Percentiles rank a stretch among this genome's conserved stretches.
phyloP scores from a whole-genome alignment of 202 grass and related monocot species.

The Saccharum hybrid region DNA sequence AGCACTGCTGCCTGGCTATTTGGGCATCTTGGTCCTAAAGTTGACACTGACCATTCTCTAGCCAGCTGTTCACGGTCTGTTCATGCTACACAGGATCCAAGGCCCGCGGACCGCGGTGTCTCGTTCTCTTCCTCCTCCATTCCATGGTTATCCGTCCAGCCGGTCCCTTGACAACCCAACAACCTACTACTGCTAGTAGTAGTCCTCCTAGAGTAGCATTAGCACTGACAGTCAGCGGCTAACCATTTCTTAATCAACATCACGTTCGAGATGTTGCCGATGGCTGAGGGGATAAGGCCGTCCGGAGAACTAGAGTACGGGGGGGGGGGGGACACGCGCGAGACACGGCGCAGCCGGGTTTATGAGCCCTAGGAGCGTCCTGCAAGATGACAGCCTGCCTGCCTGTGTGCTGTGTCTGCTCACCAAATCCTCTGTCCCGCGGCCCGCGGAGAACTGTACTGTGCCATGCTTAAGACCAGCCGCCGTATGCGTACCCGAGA shows the following conservation, averaged over 20 bases:
- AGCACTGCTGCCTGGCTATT: background rate
- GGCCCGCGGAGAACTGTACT: background rate
- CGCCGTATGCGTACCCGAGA: conserved; percentile 13
- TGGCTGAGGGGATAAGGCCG: conserved; percentile 11
- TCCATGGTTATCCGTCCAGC: conserved; percentile 26
- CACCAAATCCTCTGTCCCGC: background rate
- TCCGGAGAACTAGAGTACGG: background rate
- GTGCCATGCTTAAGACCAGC: background rate
- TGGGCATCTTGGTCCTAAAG: background rate
- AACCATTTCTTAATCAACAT: conserved; percentile 1
- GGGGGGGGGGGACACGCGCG: conserved; percentile 40
- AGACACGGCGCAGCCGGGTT: conserved; percentile 56
- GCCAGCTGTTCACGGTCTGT: background rate
- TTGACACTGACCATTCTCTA: background rate
- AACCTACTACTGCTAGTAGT: background rate
- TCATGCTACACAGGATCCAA: conserved; percentile 20
- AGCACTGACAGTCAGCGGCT: conserved; percentile 7
- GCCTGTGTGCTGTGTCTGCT: background rate
- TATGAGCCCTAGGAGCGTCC: conserved; percentile 40
- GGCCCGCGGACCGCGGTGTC: conserved; percentile 24
- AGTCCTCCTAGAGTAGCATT: background rate
- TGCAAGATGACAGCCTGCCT: conserved; percentile 30
- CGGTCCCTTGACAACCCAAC: background rate
- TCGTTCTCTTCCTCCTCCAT: background rate
- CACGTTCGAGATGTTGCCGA: background rate